phyloP scores from a whole-genome alignment of 2,329 filamentous ascomycete species.

The Alternaria arborescens region DNA sequence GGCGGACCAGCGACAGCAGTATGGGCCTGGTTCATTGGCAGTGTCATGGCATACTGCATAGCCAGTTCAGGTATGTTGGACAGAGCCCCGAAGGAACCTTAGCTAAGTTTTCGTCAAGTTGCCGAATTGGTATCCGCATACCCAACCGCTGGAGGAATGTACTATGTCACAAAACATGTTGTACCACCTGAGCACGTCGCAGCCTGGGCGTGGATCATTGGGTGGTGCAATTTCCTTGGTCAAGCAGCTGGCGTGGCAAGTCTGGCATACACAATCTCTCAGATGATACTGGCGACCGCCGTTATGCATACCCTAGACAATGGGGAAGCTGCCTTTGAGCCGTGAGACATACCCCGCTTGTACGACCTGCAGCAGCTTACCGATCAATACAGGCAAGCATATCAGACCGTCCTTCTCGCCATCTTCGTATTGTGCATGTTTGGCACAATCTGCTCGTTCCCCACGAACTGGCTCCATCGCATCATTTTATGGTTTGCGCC shows the following conservation, averaged over 20 bases:
- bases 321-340: slow-evolving; percentile 62
- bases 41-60: slow-evolving; percentile 70
- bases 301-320: slow-evolving; percentile 68
- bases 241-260: slow-evolving; percentile 70
- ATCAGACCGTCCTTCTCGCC: slow-evolving; percentile 67
- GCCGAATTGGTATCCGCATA: slow-evolving; percentile 72
- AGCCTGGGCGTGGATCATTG: slow-evolving; percentile 71
- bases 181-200: slow-evolving; percentile 68
- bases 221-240: slow-evolving; percentile 73
- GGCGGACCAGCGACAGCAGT: slow-evolving; percentile 71
- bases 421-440: slow-evolving; percentile 64
- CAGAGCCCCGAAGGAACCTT: background rate
- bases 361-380: slow-evolving; percentile 11
- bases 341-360: slow-evolving; percentile 55
- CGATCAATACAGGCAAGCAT: slow-evolving; percentile 57
- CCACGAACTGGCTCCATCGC: slow-evolving; percentile 66
- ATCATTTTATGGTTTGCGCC: slow-evolving; percentile 72
- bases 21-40: slow-evolving; percentile 72
- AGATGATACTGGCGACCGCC: slow-evolving; percentile 69
- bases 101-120: slow-evolving; percentile 51
- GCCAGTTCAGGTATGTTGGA: slow-evolving; percentile 62
- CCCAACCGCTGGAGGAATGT: slow-evolving; percentile 73
- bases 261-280: slow-evolving; percentile 69
- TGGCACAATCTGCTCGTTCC: slow-evolving; percentile 69
- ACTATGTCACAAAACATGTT: slow-evolving; percentile 72